phyloP scores from a whole-genome alignment of 73 alveolate species.

The Tetrahymena thermophila region DNA sequence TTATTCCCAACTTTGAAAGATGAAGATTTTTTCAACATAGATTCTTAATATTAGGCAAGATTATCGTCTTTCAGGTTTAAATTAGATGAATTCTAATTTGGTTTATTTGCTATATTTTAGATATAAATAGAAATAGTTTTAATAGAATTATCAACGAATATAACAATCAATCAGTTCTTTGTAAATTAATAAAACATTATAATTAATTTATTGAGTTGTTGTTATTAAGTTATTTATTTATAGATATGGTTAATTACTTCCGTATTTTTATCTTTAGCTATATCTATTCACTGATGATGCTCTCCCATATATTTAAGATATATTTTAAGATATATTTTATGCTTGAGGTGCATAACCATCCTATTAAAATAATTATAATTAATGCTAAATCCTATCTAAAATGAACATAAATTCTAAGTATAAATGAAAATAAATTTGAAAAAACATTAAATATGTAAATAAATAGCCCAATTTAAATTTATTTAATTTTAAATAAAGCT shows the following conservation, averaged over 20 bases:
- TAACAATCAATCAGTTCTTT: no score
- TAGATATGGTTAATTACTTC: neutral
- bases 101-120: neutral
- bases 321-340: neutral
- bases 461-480: neutral
- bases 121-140: neutral
- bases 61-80: neutral
- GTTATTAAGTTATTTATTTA: neutral
- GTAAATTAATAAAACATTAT: no score
- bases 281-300: neutral
- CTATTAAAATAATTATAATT: neutral
- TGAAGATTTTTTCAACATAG: neutral
- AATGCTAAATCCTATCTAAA: neutral
- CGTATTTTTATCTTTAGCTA: neutral
- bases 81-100: neutral
- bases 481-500: neutral
- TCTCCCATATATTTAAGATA: neutral
- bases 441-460: no score
- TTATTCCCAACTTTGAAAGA: neutral
- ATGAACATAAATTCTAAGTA: no score
- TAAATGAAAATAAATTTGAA: no score
- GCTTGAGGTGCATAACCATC: neutral
- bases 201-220: neutral
- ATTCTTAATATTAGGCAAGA: neutral
- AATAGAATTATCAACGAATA: neutral